Conservation (phyloP, 202 grass and related monocot genomes). For the Panicum hallii region DNA sequence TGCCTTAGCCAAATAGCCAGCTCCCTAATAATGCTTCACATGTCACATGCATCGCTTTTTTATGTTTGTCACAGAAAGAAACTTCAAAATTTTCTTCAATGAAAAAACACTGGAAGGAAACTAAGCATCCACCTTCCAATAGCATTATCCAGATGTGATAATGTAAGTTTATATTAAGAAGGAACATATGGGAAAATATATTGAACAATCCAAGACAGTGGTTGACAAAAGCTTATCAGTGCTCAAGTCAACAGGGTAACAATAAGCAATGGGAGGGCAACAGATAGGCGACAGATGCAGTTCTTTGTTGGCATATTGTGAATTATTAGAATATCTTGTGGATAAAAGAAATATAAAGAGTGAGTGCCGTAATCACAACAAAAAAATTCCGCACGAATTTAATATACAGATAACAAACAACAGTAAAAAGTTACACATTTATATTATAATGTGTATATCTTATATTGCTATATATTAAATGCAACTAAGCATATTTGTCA, state of each 20-base stretch:
- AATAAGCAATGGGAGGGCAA: background rate
- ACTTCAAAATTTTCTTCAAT: background rate
- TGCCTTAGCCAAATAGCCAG: slow-evolving; percentile 11
- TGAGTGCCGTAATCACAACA: background rate
- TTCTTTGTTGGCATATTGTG: background rate
- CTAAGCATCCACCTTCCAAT: background rate
- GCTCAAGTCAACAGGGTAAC: background rate
- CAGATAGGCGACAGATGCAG: background rate
- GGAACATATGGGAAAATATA: background rate
- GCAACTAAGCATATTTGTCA: background rate
- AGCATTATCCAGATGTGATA: background rate
- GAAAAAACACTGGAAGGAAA: background rate
- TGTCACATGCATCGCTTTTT: background rate
- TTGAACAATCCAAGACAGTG: background rate
- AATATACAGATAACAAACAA: background rate
- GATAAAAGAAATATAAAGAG: slow-evolving; percentile 15
- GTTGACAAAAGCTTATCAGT: background rate
- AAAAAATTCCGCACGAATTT: background rate
- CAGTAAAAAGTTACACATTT: background rate
- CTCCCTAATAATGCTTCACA: background rate
- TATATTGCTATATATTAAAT: background rate
- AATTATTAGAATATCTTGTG: slow-evolving; percentile 18
- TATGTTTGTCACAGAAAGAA: slow-evolving; percentile 21
- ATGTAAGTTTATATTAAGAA: slow-evolving; percentile 20
- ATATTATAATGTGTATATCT: background rate